Base-by-base conservation (phyloP, 306 rosid species). In the Quercus alba region DNA sequence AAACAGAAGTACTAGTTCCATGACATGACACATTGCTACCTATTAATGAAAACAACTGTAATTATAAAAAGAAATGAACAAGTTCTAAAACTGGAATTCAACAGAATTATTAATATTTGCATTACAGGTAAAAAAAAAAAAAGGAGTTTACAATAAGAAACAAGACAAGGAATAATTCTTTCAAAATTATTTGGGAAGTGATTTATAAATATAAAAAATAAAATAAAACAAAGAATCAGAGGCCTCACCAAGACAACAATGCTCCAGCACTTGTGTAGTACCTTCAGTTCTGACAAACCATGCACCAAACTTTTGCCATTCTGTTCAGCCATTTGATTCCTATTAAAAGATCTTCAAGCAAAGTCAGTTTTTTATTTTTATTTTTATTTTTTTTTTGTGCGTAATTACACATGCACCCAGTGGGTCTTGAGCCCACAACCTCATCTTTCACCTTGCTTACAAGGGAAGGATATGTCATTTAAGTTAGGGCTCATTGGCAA, bases 191-290 rank as follows among this genome's bases (percentile, higher is more conserved):
- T 6, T 41, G 17, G 33, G 64, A 52, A 66, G 57, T 44, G 70
- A 26, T n/a, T 13, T 38, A 54, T 38, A 38, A 6, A 38, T 38
- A 38, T 1, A 38, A 6, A 38, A 21, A 38, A 63, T 3, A 5
- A 38, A 57, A 56, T 78, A 70, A 54, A 75, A 44, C 59, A 26
- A 77, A 26, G 28, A 80, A 56, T 31, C 55, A 33, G 44, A 78
- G 81, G 81, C 70, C 88, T 86, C 84, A 93, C 99, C 80, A 90
- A 80, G 64, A 93, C 89, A 11, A 82, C 88, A 68, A 85, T 75
- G 75, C 94, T 86, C 99, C 99, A 95, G 54, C 83, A 75, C 86
- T 89, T 93, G 73, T 82, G 90, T 66, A 62, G 62, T 81, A 81
- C 79, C 76, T 70, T 77, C 84, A 93, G 81, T 75, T 90, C 91